Evolutionary conservation across 148 eudicot species (phyloP), one percentile per base, ranked within the genome.

Genomic region (Spergularia marina): DNA sequence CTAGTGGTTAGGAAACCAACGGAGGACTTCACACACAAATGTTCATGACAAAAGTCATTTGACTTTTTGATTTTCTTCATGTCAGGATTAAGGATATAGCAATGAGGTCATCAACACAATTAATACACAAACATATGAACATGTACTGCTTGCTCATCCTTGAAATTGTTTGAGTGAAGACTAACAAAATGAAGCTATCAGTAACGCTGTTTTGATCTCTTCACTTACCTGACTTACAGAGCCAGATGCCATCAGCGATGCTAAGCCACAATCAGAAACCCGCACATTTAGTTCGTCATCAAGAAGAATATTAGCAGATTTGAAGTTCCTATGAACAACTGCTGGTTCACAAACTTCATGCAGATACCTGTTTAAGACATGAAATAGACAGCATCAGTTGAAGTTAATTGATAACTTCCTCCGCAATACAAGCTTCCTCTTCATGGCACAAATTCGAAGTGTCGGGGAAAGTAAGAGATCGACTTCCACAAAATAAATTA

Each of bases 261-360:
- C 92, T 85, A 95, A 85, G 40, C 98, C 97, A 81, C 98, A 95
- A 85, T 95, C 98, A 57, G 98, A 95, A 81, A 92, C 94, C 64
- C 81, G 91, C 62, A 95, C 96, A 67, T 81, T 76, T 47, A 90
- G 90, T 59, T 90, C 97, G 72, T 95, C 97, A 78, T 95, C 94
- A 25, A 95, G 97, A 74, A 95, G 96, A 81, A 95, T 87, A 83
- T 95, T 95, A n/a, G 85, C 89, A 57, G 97, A 85, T 81, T 95
- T 95, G 90, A 95, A 92, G 82, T 95, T 92, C 82, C 96, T 82
- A 80, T 95, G 98, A 44, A 95, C 85, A 49, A 95, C 82, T 58
- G 96, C 89, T 58, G 98, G 98, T 76, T 95, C 98, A 77, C 94
- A 92, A 67, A 84, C 74, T 87, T 95, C 98, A 23, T 95, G 97